These are phyloP conservation scores for Populus hybrid DNA, from an alignment of 441 rosid species.

Conservation along the genomic window DNA sequence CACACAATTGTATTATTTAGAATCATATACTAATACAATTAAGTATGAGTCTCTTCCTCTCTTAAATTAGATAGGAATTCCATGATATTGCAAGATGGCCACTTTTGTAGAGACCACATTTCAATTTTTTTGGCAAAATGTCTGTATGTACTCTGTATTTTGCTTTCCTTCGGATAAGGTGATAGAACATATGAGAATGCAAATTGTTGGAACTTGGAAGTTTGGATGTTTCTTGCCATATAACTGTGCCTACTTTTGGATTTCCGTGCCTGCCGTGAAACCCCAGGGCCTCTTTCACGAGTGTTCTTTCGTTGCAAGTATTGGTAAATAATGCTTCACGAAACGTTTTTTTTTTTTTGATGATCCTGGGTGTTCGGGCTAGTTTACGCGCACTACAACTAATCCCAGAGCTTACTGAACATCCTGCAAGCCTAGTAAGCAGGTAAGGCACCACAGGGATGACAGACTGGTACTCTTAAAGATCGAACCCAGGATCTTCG, in stretches of 20 bases:
- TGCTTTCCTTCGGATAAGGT: slow-evolving; percentile 5
- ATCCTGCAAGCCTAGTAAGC: no score
- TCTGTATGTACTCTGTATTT: neutral
- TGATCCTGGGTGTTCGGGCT: no score
- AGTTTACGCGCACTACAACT: no score
- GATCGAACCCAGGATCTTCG: no score
- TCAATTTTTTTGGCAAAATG: neutral
- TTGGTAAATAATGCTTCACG: neutral
- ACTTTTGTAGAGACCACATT: slow-evolving; percentile 17
- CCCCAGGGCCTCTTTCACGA: neutral
- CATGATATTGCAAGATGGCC: slow-evolving; percentile 7
- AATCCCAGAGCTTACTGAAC: no score
- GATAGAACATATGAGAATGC: neutral
- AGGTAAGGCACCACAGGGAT: no score
- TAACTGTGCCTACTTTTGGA: neutral
- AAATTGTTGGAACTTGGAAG: neutral
- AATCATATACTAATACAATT: slow-evolving; percentile 20
- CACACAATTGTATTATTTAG: slow-evolving; percentile 15
- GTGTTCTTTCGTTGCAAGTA: neutral
- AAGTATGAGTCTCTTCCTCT: slow-evolving; percentile 5
- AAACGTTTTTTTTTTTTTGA: no score
- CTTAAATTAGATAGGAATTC: neutral
- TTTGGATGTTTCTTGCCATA: neutral
- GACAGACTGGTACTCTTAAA: no score
- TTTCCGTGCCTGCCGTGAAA: neutral